Percentiles rank a stretch among this genome's conserved stretches.
Conservation (phyloP, 768 basidiomycete species). For the Leccinum sublutescens region DNA sequence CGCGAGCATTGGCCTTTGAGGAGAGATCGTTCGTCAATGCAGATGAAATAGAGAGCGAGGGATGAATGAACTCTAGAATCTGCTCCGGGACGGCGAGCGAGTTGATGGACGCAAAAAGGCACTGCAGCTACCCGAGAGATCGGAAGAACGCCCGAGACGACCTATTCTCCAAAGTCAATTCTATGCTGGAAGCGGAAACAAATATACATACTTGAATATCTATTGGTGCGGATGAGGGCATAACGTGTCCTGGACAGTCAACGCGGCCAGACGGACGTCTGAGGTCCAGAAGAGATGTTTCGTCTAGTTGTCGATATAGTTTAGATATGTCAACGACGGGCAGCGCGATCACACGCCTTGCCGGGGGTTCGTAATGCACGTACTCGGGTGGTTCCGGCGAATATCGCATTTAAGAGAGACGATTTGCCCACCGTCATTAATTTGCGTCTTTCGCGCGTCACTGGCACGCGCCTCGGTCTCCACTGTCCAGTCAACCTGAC, state of each 20-base stretch:
- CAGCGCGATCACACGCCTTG: conserved; percentile 50
- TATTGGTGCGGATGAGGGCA: conserved; percentile 81
- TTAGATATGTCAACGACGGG: neutral
- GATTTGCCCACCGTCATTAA: conserved; percentile 84
- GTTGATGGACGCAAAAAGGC: too few relatives aligned
- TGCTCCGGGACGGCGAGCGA: conserved; percentile 48
- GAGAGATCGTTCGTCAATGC: neutral
- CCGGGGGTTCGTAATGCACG: conserved; percentile 84
- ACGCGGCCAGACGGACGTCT: conserved; percentile 72
- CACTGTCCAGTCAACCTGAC: too few relatives aligned
- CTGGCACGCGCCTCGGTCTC: too few relatives aligned
- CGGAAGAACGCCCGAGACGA: conserved; percentile 67
- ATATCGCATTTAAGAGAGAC: conserved; percentile 86
- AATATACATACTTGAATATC: conserved; percentile 64
- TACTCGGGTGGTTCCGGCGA: conserved; percentile 68
- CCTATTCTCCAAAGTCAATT: conserved; percentile 37
- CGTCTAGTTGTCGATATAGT: conserved; percentile 47
- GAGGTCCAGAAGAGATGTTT: conserved; percentile 92
- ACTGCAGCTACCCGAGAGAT: conserved; percentile 69
- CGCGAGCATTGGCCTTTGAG: conserved; percentile 1
- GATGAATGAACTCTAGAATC: conserved; percentile 59
- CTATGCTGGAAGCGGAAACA: neutral
- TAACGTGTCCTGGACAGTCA: conserved; percentile 93
- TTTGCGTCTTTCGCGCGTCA: too few relatives aligned
- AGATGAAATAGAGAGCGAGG: conserved; percentile 32